Base-by-base conservation (phyloP, 805 yeast genomes). In the Ascoidea rubescens region DNA sequence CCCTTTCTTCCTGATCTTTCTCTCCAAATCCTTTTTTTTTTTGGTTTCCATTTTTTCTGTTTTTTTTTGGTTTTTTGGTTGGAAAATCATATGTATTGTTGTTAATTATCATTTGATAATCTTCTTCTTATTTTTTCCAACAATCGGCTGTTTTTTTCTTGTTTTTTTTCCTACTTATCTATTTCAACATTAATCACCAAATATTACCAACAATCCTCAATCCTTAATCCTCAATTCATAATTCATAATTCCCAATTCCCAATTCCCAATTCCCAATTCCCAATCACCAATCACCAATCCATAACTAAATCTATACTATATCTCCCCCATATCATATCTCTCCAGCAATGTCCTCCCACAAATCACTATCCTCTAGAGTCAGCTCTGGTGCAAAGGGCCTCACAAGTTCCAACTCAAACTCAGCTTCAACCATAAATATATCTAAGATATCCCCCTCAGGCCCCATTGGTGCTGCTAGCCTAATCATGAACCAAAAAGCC, bases 401-500 rank as follows among this genome's bases (percentile, higher is more conserved):
- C 6, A 33, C 42, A 33, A 33, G 10, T 33, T 7, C 6, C 10
- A 33, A 33, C 10, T 33, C 42, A 33, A 33, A 33, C 10, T 7
- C 6, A 7, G 10, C 6, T 33, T 33, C 42, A 33, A 33, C 42
- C 6, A 33, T 33, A 33, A 33, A 33, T 33, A 33, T 33, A 33
- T 33, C 42, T 33, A 33, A 33, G 10, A 33, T 33, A 7, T 33
- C 70, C 12, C 70, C 70, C 5, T 64, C 71, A 58, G 79, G 75
- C 16, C 80, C 82, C 4, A 60, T 77, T 51, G 66, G 60, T 47
- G 67, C 74, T 44, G 64, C 71, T 49, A 63, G 67, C 17, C 55
- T 74, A 64, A 71, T 78, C 49, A 78, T 86, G 79, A 86, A 85
- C 65, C 74, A 73, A 57, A 75, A 73, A 55, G 84, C 84, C 5